A percentile compares a stretch with the other conserved stretches of the same genome.
These are phyloP conservation scores for Penicillium expansum DNA, from an alignment of 2,329 filamentous ascomycete species.

Conservation along the genomic window DNA sequence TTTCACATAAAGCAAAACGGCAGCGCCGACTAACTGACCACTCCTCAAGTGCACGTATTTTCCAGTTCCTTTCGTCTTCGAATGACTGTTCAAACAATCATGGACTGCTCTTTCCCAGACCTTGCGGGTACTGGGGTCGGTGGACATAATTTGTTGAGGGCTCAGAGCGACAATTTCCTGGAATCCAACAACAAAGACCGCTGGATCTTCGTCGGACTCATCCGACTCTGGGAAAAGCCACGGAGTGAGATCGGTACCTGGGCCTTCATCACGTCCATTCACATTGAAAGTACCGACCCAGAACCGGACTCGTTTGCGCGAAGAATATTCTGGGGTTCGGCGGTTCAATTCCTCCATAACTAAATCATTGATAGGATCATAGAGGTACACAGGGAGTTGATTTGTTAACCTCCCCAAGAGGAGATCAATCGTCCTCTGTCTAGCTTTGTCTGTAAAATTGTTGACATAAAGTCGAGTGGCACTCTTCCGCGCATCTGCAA, in stretches of 20 bases:
- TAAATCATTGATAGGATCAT: constrained; percentile 91
- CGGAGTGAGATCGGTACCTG: constrained; percentile 73
- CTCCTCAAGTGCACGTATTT: constrained; percentile 87
- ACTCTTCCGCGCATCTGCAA: constrained; percentile 94
- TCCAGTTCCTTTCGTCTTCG: constrained; percentile 63
- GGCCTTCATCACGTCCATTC: constrained; percentile 78
- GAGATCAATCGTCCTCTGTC: constrained; percentile 93
- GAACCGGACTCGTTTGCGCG: constrained; percentile 70
- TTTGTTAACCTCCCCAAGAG: constrained; percentile 81
- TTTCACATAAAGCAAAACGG: constrained; percentile 86
- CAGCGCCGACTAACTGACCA: constrained; percentile 91
- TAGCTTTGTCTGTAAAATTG: constrained; percentile 90
- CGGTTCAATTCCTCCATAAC: constrained; percentile 74
- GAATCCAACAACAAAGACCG: constrained; percentile 87
- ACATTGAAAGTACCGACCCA: constrained; percentile 91
- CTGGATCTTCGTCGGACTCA: constrained; percentile 62
- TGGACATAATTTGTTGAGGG: constrained; percentile 98
- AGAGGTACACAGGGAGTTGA: constrained; percentile 78
- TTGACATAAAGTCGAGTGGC: constrained; percentile 95
- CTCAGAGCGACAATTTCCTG: constrained; percentile 98
- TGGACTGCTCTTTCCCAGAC: constrained; percentile 84
- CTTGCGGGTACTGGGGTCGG: constrained; percentile 80
- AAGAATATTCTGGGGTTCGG: constrained; percentile 68
- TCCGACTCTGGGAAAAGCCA: constrained; percentile 73
- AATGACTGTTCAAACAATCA: constrained; percentile 69